Conservation (phyloP, 331 rosid species). For the Rhamnella rubrinervis region DNA sequence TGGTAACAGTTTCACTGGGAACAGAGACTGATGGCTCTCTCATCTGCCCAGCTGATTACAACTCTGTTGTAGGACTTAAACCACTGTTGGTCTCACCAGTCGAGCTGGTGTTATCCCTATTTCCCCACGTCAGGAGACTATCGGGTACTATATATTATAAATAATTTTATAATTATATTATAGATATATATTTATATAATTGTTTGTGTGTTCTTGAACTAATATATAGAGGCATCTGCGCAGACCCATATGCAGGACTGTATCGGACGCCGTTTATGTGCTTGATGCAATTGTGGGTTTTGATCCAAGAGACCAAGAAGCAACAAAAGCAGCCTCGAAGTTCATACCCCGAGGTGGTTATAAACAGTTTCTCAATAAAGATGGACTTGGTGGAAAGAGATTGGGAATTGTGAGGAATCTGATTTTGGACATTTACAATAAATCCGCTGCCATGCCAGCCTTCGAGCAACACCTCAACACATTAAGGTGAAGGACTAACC, state of each 20-base stretch:
- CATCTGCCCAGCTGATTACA: constrained; percentile 48
- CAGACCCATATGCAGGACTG: constrained; percentile 41
- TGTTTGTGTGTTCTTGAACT: not conserved
- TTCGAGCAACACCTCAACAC: constrained; percentile 38
- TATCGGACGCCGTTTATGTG: constrained; percentile 34
- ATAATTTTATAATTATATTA: no score
- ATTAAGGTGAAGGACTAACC: constrained; percentile 31
- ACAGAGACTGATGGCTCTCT: constrained; percentile 56
- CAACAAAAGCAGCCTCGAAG: constrained; percentile 27
- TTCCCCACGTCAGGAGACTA: constrained; percentile 54
- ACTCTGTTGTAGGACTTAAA: constrained; percentile 60
- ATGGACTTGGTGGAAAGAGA: constrained; percentile 50
- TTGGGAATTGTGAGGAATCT: constrained; percentile 44
- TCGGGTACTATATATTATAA: constrained; percentile 29
- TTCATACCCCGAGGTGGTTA: constrained; percentile 50
- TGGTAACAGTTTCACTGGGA: constrained; percentile 52
- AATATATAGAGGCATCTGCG: no score
- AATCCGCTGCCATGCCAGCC: constrained; percentile 6
- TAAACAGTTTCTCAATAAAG: constrained; percentile 27
- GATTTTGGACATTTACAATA: constrained; percentile 16
- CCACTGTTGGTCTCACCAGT: constrained; percentile 69
- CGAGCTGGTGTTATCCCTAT: constrained; percentile 50
- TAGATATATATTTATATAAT: no score
- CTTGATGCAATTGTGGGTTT: constrained; percentile 41
- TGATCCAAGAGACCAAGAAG: constrained; percentile 30